Evolutionary conservation across 768 basidiomycete species (phyloP).

Genomic region (Kwoniella shandongensis): DNA sequence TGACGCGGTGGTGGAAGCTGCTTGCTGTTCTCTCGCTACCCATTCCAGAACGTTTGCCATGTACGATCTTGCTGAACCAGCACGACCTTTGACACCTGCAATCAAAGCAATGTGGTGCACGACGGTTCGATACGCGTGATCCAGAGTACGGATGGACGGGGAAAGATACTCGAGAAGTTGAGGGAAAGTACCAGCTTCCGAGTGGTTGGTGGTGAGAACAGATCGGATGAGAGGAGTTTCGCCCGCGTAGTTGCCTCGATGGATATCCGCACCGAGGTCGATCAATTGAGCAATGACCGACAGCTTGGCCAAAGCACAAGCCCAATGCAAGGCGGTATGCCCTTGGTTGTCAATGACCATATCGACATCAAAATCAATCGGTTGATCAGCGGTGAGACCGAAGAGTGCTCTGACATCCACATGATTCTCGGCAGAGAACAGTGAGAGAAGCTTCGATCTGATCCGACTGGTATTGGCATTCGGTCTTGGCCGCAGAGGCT

Average conservation of each 20-base stretch:
- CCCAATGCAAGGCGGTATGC: slow-evolving; percentile 90
- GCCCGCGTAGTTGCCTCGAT: slow-evolving; percentile 87
- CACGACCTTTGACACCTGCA: slow-evolving; percentile 87
- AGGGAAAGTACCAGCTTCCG: slow-evolving; percentile 67
- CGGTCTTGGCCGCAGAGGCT: slow-evolving; percentile 40
- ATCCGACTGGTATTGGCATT: slow-evolving; percentile 29
- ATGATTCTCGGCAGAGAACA: slow-evolving; percentile 41
- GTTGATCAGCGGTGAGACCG: slow-evolving; percentile 31
- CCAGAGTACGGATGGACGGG: slow-evolving; percentile 79
- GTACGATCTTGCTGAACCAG: slow-evolving; percentile 80
- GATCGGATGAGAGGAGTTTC: slow-evolving; percentile 94
- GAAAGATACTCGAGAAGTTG: slow-evolving; percentile 65
- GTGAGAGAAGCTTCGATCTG: slow-evolving; percentile 45
- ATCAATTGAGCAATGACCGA: slow-evolving; percentile 70
- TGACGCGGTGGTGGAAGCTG: slow-evolving; percentile 2
- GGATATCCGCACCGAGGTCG: slow-evolving; percentile 75
- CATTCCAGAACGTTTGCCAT: slow-evolving; percentile 83
- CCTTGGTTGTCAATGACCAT: slow-evolving; percentile 89
- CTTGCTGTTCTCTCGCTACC: slow-evolving; percentile 60
- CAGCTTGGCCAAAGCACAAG: slow-evolving; percentile 76
- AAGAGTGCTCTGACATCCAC: slow-evolving; percentile 30
- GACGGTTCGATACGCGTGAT: slow-evolving; percentile 79
- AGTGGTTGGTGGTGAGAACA: slow-evolving; percentile 81
- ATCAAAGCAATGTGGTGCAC: slow-evolving; percentile 88
- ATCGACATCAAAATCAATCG: slow-evolving; percentile 64